Evolutionary conservation across 345 rosid species (phyloP).

Genomic region (Arabis hirsuta): DNA sequence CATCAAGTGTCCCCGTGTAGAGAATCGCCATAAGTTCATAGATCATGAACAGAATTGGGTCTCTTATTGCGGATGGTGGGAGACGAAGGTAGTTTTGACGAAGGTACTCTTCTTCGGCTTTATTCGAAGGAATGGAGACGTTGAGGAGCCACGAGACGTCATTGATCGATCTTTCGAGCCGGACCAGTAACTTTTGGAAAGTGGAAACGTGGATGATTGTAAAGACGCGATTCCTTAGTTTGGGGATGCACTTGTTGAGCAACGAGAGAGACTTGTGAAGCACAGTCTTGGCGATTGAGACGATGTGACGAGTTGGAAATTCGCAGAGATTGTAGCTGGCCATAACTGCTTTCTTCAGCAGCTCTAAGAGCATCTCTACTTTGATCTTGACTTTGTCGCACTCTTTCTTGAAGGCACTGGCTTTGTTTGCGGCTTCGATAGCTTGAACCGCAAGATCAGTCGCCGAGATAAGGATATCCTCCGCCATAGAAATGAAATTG

Average conservation of each 20-base stretch:
- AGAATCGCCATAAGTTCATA: conserved; percentile 84
- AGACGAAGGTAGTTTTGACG: conserved; percentile 41
- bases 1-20: conserved; percentile 58
- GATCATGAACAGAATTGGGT: conserved; percentile 71
- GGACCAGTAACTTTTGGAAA: conserved; percentile 62
- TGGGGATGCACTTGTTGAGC: conserved; percentile 63
- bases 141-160: conserved; percentile 86
- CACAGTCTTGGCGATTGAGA: conserved; percentile 69
- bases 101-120: conserved; percentile 58
- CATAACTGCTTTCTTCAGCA: conserved; percentile 72
- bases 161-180: conserved; percentile 68
- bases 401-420: conserved; percentile 62
- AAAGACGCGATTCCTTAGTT: conserved; percentile 67
- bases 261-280: conserved; percentile 66
- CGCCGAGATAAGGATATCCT: conserved; percentile 69
- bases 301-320: conserved; percentile 80
- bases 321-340: conserved; percentile 74
- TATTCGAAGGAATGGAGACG: conserved; percentile 64
- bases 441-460: conserved; percentile 76
- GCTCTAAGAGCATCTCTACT: conserved; percentile 65
- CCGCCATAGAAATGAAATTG: conserved; percentile 59
- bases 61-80: conserved; percentile 79
- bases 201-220: conserved; percentile 59
- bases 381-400: conserved; percentile 65
- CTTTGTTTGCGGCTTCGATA: conserved; percentile 58